Evolutionary conservation across 106 monocot genomes (phyloP), one percentile per base, ranked within the genome.

Genomic region (Alisma plantagoaquatica): DNA sequence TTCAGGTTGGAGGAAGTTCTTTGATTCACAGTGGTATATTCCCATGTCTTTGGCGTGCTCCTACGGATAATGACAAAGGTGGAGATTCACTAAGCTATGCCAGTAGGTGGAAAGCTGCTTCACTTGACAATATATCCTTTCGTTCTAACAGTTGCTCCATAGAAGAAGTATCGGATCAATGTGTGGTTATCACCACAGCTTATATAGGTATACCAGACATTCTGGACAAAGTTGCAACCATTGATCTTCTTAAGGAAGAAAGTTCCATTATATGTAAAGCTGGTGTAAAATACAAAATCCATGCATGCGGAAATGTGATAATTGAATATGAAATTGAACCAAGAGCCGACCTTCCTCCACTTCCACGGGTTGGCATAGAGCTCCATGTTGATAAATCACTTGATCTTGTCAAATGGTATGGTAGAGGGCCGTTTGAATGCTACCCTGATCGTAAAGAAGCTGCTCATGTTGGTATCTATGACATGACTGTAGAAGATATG

Each of bases 21-120:
- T 59, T 98, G 25, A 51, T 56, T 44, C 64, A 43, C 21, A 68
- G 69, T 27, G 78, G 82, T 17, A 69, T 90, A 62, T 43, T 82
- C 53, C 96, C 96, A 18, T 98, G 89, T 74, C 70, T 98, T 8
- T 98, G 85, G 84, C 72, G 96, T 43, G 85, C 96, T 42, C 81
- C 79, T 47, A 98, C 81, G 21, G 89, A 98, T 65, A 98, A 98
- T 25, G 96, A 98, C 63, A 98, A 98, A 44, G 89, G 89, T 63
- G 96, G 94, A 9, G 73, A 59, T 16, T 11, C 56, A 51, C 43
- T 64, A 46, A 81, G 89, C 58, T 85, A 85, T 41, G 65, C 67
- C 32, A 62, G 69, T 17, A 75, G 55, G 48, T 98, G 96, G 85
- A 81, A 62, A 47, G 57, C 63, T 23, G 63, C 74, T 16, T 70